Evolutionary conservation across 768 basidiomycete species (phyloP).

Genomic region (Lentinula lateritia): DNA sequence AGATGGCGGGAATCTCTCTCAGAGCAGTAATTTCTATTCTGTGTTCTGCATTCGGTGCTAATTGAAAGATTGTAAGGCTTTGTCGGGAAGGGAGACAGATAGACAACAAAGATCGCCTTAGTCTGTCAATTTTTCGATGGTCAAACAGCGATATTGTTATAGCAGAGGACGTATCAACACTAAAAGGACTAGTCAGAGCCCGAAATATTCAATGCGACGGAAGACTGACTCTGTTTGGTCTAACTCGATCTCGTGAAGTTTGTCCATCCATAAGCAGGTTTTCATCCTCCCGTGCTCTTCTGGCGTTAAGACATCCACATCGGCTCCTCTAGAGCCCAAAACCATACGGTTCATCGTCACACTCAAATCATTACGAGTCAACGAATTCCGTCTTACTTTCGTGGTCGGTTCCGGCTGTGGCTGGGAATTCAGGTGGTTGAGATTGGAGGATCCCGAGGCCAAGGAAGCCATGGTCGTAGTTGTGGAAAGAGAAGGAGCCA

Average conservation of each 20-base stretch:
- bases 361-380: constrained; percentile 50
- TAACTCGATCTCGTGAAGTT: constrained; percentile 44
- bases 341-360: constrained; percentile 66
- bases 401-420: constrained; percentile 12
- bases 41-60: constrained; percentile 38
- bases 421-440: neutral
- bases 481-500: constrained; percentile 48
- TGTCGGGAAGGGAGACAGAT: constrained; percentile 47
- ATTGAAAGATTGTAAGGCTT: constrained; percentile 38
- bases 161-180: constrained; percentile 35
- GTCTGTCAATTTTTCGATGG: constrained; percentile 51
- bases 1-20: constrained; percentile 36
- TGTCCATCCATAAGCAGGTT: constrained; percentile 71
- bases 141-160: constrained; percentile 63
- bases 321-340: constrained; percentile 40
- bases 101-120: constrained; percentile 47
- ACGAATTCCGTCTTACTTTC: constrained; percentile 37
- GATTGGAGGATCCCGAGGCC: constrained; percentile 13
- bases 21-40: constrained; percentile 35
- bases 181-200: constrained; percentile 13
- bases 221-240: constrained; percentile 43
- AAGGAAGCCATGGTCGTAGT: constrained; percentile 42
- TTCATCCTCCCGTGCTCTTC: constrained; percentile 63
- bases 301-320: constrained; percentile 34
- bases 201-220: constrained; percentile 4